phyloP scores from a whole-genome alignment of 352 stramenopile species.

The Saprolegnia diclina region DNA sequence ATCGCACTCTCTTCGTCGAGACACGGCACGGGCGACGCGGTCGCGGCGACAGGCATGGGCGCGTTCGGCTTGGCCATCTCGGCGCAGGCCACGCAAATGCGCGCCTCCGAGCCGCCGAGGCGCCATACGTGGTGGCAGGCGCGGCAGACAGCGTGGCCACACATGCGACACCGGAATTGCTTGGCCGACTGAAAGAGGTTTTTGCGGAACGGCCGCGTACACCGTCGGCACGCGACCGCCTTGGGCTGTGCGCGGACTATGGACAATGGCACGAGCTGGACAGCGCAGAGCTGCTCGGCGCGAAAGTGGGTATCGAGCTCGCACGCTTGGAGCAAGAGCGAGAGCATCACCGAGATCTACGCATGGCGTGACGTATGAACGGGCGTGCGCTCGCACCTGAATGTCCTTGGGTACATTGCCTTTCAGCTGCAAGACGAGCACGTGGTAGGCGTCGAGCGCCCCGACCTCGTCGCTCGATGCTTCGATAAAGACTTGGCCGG shows the following conservation, averaged over 20 bases:
- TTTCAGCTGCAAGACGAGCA: constrained; percentile 2
- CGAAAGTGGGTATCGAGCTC: constrained; percentile 24
- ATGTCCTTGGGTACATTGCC: constrained; percentile 20
- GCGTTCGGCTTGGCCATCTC: constrained; percentile 16
- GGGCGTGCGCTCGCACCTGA: neutral
- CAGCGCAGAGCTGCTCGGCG: neutral
- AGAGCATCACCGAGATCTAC: constrained; percentile 9
- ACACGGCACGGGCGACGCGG: neutral
- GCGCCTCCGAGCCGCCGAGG: neutral
- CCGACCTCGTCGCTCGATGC: constrained; percentile 34
- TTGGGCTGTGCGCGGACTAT: neutral
- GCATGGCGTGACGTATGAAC: neutral
- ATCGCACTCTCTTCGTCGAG: neutral
- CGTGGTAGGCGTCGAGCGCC: constrained; percentile 40
- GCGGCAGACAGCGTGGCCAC: constrained; percentile 20
- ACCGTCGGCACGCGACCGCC: constrained; percentile 6
- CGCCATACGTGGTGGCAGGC: constrained; percentile 17
- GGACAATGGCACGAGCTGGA: neutral
- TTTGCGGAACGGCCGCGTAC: neutral
- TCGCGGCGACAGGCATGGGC: neutral
- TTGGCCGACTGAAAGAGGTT: constrained; percentile 13
- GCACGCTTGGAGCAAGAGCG: neutral
- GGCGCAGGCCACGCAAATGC: constrained; percentile 11
- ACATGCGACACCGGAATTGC: constrained; percentile 21
- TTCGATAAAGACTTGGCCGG: constrained; percentile 75